phyloP scores from a whole-genome alignment of 108 stramenopile species.

The Hondaea fermentalgiana region DNA sequence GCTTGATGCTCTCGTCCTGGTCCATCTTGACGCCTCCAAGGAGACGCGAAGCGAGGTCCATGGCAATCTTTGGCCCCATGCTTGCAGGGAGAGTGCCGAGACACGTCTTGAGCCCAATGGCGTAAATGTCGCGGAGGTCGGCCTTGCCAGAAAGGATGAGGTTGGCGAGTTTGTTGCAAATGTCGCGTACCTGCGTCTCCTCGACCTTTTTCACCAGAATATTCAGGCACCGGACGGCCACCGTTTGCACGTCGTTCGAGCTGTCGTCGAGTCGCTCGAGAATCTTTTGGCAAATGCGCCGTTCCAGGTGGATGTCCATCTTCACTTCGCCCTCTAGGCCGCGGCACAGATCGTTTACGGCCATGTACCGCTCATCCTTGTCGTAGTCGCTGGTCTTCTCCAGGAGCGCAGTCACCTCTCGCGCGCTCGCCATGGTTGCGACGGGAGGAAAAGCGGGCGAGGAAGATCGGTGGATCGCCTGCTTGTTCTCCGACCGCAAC shows the following conservation, averaged over 20 bases:
- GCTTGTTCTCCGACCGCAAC: too few species aligned
- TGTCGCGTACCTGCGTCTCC: slow-evolving; percentile 36
- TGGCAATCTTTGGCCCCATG: slow-evolving; percentile 71
- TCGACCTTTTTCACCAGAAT: neutral
- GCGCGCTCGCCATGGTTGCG: neutral
- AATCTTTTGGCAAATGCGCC: neutral
- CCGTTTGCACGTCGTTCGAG: neutral
- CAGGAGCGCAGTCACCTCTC: neutral
- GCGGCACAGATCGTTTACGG: slow-evolving; percentile 86
- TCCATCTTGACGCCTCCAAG: slow-evolving; percentile 62
- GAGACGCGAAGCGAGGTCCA: slow-evolving; percentile 61
- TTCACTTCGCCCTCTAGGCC: slow-evolving; percentile 56
- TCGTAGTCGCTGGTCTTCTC: neutral
- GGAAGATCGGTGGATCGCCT: too few species aligned
- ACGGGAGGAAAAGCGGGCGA: too few species aligned
- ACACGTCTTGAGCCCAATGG: slow-evolving; percentile 91
- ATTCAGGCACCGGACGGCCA: neutral
- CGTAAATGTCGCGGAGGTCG: slow-evolving; percentile 90
- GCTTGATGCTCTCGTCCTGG: slow-evolving; percentile 39
- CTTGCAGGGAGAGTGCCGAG: slow-evolving; percentile 73
- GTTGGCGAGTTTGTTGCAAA: slow-evolving; percentile 55
- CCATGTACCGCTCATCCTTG: slow-evolving; percentile 96
- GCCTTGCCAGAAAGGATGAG: slow-evolving; percentile 84
- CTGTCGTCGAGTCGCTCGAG: neutral
- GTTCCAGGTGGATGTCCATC: slow-evolving; percentile 21